Conservation (phyloP, 257 asterid genomes). For the Solanum chaucha region DNA sequence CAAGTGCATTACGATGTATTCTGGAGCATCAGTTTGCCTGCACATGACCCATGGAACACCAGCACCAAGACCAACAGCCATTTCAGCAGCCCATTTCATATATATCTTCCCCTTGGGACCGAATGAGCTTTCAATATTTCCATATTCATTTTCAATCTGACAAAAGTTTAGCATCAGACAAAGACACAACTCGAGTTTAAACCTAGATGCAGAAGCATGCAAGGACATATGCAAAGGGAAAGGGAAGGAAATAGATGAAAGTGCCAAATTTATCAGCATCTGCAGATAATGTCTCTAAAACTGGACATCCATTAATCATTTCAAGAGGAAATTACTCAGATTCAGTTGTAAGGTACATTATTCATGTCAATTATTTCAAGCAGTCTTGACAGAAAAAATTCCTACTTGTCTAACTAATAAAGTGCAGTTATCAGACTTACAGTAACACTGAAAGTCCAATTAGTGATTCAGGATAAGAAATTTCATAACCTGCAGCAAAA, state of each 20-base stretch:
- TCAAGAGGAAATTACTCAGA: background rate
- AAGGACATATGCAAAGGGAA: background rate
- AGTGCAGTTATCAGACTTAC: background rate
- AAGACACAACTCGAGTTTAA: background rate
- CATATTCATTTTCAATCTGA: conserved; percentile 96
- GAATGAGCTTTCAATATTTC: conserved; percentile 67
- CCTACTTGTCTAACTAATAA: background rate
- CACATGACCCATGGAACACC: conserved; percentile 99
- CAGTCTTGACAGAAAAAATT: background rate
- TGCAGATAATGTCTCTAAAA: background rate
- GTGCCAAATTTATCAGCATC: background rate
- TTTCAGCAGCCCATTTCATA: conserved; percentile 86
- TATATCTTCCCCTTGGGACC: conserved; percentile 65
- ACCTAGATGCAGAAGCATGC: background rate
- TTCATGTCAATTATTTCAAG: background rate
- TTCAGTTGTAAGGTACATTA: background rate
- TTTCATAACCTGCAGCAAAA: conserved; percentile 63
- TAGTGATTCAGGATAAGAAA: conserved; percentile 7
- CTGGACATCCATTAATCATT: background rate
- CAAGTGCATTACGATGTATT: conserved; percentile 47
- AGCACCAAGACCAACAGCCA: conserved; percentile 90
- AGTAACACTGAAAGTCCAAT: background rate
- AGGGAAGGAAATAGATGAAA: background rate
- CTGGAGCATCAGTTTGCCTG: conserved; percentile 94
- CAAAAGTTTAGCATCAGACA: background rate